A percentile compares a stretch with the other conserved stretches of the same genome.
phyloP scores from a whole-genome alignment of 1,284 basidiomycete genomes.

The Afroboletus lepidellus region DNA sequence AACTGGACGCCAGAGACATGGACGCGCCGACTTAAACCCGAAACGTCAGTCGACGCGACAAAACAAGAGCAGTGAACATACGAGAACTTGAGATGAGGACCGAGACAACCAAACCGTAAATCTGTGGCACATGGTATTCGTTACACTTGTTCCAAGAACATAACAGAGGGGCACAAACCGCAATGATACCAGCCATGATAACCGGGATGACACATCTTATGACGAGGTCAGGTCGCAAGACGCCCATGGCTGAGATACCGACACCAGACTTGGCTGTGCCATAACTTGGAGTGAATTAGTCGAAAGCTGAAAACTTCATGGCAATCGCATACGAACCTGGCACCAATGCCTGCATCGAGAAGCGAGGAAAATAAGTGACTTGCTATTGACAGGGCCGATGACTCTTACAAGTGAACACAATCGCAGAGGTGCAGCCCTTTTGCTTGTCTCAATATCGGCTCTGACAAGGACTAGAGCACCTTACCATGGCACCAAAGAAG shows the following conservation, averaged over 20 bases:
- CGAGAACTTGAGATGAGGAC: conserved; percentile 81
- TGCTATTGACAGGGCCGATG: not conserved
- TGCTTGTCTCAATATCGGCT: conserved; percentile 10
- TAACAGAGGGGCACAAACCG: conserved; percentile 45
- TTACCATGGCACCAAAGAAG: conserved; percentile 95
- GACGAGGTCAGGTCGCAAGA: conserved; percentile 91
- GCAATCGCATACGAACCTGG: conserved; percentile 24
- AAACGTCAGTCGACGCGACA: conserved; percentile 36
- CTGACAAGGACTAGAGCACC: conserved; percentile 30
- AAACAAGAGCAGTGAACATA: conserved; percentile 40
- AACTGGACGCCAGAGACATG: conserved; percentile 78
- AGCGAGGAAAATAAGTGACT: not conserved
- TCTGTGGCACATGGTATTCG: conserved; percentile 36
- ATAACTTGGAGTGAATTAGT: conserved; percentile 49
- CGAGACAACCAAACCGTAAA: conserved; percentile 92
- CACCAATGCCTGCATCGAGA: conserved; percentile 27
- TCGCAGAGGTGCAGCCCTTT: conserved; percentile 93
- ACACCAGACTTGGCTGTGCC: conserved; percentile 99
- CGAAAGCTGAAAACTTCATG: not conserved
- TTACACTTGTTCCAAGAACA: not conserved
- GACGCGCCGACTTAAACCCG: conserved; percentile 41
- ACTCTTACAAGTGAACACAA: conserved; percentile 95
- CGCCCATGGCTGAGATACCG: conserved; percentile 98
- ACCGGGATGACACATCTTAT: conserved; percentile 97
- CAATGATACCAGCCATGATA: conserved; percentile 99